Evolutionary conservation across 2,329 filamentous ascomycete genomes (phyloP), one percentile per base, ranked within the genome.

Genomic region (Beauveria scarabaeidicola): DNA sequence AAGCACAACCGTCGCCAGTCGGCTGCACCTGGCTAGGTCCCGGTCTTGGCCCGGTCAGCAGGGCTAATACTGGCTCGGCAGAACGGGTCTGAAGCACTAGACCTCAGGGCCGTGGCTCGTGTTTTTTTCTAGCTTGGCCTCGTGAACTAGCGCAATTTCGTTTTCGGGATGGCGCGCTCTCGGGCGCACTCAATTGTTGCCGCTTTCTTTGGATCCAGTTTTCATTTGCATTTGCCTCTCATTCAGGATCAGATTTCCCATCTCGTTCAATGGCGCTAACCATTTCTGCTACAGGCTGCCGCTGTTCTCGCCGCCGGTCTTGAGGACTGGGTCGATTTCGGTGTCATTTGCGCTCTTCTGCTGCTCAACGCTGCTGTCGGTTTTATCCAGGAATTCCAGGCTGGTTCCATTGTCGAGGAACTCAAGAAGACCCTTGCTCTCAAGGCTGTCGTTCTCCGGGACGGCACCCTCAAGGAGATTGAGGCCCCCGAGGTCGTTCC

Each of bases 251-350:
- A 32, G 41, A 25, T 55, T 27, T 55, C 11, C 25, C 17, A 38
- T 21, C 8, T 15, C 15, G 25, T 40, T 25, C 29, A 25, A 56
- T 38, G 27, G 15, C 53, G 64, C 69, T 72, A 69, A 73, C 69
- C 27, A 55, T 46, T 21, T 60, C 40, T 57, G 52, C 41, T 52
- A 50, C 63, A 86, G 84, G 81, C 84, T 74, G 89, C 90, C 63
- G 88, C 88, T 66, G 79, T 92, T 69, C 82, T 95, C 61, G 90
- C 91, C 71, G 89, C 88, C 63, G 89, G 89, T 84, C 84, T 96
- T 46, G 75, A 89, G 74, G 89, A 94, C 69, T 96, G 91, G 91
- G 88, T 96, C 64, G 91, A 96, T 78, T 93, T 96, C 69, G 91
- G 90, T 80, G 90, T 96, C 70, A 96, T 96, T 66, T 91, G 88